Conservation (phyloP, 192 early-diverging fungal genomes). For the Piromyces sp. region DNA sequence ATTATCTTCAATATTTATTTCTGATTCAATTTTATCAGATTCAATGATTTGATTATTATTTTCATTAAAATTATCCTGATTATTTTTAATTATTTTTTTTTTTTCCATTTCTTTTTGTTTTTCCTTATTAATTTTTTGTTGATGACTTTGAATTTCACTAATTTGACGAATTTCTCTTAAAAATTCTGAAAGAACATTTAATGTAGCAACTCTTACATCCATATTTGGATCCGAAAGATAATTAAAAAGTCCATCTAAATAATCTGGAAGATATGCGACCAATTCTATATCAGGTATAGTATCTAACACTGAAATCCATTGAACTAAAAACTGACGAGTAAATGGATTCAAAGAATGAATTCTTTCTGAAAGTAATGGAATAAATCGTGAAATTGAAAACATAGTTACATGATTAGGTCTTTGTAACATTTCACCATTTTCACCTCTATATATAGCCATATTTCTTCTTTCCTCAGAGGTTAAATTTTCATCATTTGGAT, state of each 20-base stretch:
- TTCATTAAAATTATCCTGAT: neutral
- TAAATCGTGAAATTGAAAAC: constrained; percentile 84
- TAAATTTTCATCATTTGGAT: constrained; percentile 14
- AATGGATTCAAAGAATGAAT: constrained; percentile 79
- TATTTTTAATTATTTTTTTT: neutral
- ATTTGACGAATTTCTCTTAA: constrained; percentile 73
- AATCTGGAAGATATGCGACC: constrained; percentile 77
- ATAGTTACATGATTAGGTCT: constrained; percentile 5
- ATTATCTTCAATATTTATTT: constrained; percentile 9
- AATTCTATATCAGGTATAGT: constrained; percentile 88
- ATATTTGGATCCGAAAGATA: constrained; percentile 79
- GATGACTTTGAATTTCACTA: constrained; percentile 35
- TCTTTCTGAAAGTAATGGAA: constrained; percentile 81
- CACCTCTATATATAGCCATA: neutral
- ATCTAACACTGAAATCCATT: constrained; percentile 84
- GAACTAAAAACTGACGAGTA: constrained; percentile 79
- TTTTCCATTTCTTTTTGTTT: neutral
- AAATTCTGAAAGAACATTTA: constrained; percentile 70
- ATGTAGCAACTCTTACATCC: constrained; percentile 71
- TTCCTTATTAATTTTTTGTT: neutral
- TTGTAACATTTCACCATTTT: neutral
- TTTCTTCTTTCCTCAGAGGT: neutral
- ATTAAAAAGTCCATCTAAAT: constrained; percentile 75
- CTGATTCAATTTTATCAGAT: constrained; percentile 19
- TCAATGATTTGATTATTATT: neutral